phyloP scores from a whole-genome alignment of 306 rosid genomes.

The Medicago arabica region DNA sequence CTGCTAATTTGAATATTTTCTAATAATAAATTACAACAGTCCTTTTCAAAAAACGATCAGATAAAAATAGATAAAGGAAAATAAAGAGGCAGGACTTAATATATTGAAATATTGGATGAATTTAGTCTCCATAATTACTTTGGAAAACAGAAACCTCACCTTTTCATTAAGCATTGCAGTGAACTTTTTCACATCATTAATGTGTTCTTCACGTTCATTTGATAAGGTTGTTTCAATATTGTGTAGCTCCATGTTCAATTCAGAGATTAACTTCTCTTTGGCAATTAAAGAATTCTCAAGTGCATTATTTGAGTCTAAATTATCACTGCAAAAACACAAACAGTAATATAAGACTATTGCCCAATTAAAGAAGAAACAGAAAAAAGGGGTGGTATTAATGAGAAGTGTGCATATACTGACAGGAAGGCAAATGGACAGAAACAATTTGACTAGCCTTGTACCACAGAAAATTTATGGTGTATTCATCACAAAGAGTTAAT shows the following conservation, averaged over 20 bases:
- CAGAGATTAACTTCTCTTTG: slow-evolving; percentile 92
- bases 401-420: slow-evolving; percentile 26
- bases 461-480: slow-evolving; percentile 22
- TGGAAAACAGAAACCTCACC: slow-evolving; percentile 52
- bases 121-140: slow-evolving; percentile 22
- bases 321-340: slow-evolving; percentile 67
- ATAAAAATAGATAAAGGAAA: slow-evolving; percentile 8
- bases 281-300: slow-evolving; percentile 95
- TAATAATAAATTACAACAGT: not conserved
- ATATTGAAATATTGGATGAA: slow-evolving; percentile 35
- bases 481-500: slow-evolving; percentile 29
- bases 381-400: not conserved
- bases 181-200: slow-evolving; percentile 87
- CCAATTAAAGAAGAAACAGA: not conserved
- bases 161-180: slow-evolving; percentile 80
- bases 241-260: slow-evolving; percentile 95
- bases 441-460: slow-evolving; percentile 6
- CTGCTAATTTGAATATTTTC: not conserved
- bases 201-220: slow-evolving; percentile 82
- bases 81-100: slow-evolving; percentile 1
- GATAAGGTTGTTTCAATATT: slow-evolving; percentile 84
- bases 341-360: slow-evolving; percentile 31
- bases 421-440: slow-evolving; percentile 25
- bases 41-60: not conserved
- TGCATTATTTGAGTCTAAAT: slow-evolving; percentile 71